A percentile compares a stretch with the other conserved stretches of the same genome.
These are phyloP conservation scores for Posidonia australis DNA, from an alignment of 106 monocot genomes.

Conservation along the genomic window DNA sequence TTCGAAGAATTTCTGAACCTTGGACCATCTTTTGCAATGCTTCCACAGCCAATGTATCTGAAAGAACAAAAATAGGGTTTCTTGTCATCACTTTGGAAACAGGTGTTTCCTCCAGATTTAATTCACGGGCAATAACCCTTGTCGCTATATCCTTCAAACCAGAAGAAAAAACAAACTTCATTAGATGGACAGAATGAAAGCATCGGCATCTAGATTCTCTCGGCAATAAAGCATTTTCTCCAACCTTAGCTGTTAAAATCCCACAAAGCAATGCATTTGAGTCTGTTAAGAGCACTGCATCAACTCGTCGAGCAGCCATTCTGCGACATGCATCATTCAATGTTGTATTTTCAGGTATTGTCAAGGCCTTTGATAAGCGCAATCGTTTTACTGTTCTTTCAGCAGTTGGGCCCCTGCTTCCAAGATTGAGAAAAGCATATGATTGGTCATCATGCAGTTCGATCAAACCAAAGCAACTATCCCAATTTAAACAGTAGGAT, in stretches of 20 bases:
- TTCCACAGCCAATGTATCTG: conserved; percentile 82
- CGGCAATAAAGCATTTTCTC: background rate
- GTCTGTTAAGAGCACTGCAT: conserved; percentile 81
- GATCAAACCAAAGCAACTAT: too few species aligned
- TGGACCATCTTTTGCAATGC: conserved; percentile 93
- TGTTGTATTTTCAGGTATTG: conserved; percentile 70
- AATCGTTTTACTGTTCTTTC: conserved; percentile 87
- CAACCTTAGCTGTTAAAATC: conserved; percentile 84
- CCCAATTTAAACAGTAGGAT: too few species aligned
- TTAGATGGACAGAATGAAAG: background rate
- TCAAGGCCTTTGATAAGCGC: conserved; percentile 69
- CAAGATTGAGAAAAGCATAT: background rate
- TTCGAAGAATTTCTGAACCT: conserved; percentile 30
- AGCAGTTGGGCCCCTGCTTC: conserved; percentile 29
- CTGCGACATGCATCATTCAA: conserved; percentile 63
- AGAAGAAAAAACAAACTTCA: background rate
- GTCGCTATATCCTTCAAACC: conserved; percentile 57
- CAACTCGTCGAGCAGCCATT: conserved; percentile 70
- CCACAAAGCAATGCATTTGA: conserved; percentile 92
- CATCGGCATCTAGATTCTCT: background rate
- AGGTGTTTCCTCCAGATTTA: conserved; percentile 77
- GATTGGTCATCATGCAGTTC: too few species aligned
- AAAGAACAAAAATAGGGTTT: conserved; percentile 80
- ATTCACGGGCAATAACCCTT: conserved; percentile 70
- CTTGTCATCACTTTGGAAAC: conserved; percentile 82